A percentile compares a stretch with the other conserved stretches of the same genome.
Conservation (phyloP, 2,329 filamentous ascomycete species). For the Celoporthe dispersa region DNA sequence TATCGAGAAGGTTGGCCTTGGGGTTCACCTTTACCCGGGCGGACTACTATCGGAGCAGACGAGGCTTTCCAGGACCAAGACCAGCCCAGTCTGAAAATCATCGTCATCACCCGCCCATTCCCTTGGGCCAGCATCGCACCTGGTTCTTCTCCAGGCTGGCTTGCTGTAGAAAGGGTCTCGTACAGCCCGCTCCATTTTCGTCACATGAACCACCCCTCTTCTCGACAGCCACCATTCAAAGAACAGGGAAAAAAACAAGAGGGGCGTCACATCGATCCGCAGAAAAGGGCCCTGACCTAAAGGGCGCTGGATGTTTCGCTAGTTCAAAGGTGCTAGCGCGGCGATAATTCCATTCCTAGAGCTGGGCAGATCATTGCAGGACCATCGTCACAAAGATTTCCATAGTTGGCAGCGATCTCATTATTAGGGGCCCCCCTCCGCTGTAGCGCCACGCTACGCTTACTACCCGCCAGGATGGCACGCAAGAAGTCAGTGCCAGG, state of each 20-base stretch:
- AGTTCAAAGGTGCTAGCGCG: conserved; percentile 7
- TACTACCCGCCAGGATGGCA: conserved; percentile 17
- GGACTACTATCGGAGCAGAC: background rate
- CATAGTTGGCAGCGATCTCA: background rate
- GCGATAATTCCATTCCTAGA: background rate
- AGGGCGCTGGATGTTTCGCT: background rate
- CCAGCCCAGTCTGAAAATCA: background rate
- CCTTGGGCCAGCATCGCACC: background rate
- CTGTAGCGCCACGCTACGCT: background rate
- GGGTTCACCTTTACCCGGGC: background rate
- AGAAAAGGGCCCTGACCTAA: conserved; percentile 3
- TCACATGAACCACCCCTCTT: background rate
- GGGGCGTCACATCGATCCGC: conserved; percentile 7
- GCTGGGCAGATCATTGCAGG: conserved; percentile 2
- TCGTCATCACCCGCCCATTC: background rate
- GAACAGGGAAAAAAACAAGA: background rate
- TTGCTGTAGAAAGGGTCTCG: background rate
- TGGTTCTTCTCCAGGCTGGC: background rate
- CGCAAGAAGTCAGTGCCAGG: conserved; percentile 29
- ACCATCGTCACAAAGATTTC: background rate
- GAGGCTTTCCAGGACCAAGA: background rate
- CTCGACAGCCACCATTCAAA: conserved; percentile 4
- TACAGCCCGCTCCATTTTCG: background rate
- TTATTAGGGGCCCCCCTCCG: background rate
- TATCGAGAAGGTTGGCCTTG: background rate